Percentiles rank a stretch among this genome's conserved stretches.
Conservation (phyloP, 495 filamentous ascomycete species). For the Penicillium manginii region DNA sequence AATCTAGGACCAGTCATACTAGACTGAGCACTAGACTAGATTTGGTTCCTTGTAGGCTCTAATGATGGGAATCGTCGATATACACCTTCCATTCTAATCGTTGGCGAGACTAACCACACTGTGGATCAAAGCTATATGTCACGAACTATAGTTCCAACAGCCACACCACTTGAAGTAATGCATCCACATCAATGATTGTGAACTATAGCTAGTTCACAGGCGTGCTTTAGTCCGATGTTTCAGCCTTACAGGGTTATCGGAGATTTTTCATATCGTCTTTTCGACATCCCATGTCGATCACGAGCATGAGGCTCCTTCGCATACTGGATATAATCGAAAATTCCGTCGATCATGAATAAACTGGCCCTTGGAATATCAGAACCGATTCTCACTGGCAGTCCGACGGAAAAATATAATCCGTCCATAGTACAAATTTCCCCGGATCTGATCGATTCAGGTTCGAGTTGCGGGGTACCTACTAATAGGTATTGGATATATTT, state of each 20-base stretch:
- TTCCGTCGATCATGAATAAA: background rate
- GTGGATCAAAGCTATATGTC: too few relatives aligned
- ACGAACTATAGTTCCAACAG: too few relatives aligned
- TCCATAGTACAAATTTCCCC: conserved; percentile 18
- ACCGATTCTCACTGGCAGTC: background rate
- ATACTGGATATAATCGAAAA: background rate
- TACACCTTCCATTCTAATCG: background rate
- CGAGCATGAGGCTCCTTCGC: too few relatives aligned
- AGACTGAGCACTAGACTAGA: conserved; percentile 14
- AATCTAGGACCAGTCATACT: conserved; percentile 16
- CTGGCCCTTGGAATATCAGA: too few relatives aligned
- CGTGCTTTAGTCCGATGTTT: too few relatives aligned
- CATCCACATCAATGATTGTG: too few relatives aligned
- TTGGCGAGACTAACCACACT: too few relatives aligned
- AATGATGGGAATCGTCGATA: background rate
- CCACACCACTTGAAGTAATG: too few relatives aligned
- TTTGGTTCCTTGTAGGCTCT: conserved; percentile 5
- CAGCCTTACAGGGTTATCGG: too few relatives aligned
- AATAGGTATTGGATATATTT: background rate
- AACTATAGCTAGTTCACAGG: too few relatives aligned
- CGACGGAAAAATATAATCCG: conserved; percentile 24
- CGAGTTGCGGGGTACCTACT: conserved; percentile 19
- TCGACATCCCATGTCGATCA: too few relatives aligned
- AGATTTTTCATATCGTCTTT: too few relatives aligned
- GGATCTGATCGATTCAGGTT: conserved; percentile 10